Base-by-base conservation (phyloP, 345 rosid species). In the Schrenkiella parvula region DNA sequence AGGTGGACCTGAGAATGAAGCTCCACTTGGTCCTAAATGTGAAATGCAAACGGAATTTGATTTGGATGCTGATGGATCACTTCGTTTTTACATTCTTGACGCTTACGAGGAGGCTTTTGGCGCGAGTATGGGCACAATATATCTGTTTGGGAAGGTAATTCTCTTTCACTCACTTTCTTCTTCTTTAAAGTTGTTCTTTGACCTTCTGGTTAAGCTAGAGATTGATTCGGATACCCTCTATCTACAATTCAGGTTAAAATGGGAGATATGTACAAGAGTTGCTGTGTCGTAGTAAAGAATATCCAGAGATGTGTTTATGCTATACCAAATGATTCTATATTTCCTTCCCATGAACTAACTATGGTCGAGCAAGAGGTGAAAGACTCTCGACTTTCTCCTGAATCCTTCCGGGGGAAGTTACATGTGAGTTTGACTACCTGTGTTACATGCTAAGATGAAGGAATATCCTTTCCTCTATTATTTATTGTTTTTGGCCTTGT, bases 81-180 rank as follows among this genome's bases (percentile, higher is more conserved):
- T 91, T 66, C 89, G 86, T 4, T 89, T 91, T 66, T 91, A 86
- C 78, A 78, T 88, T 73, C 72, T 95, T 48, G 98, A 91, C 74
- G 93, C 89, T 52, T 79, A 91, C 47, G 99, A 95, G 70, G 98
- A 91, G 87, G 74, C 79, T 69, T 85, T 80, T 79, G 97, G 98
- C 8, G 83, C 87, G 32, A 95, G 89, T 61, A 81, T 78, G 87
- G 97, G 98, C 51, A 95, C 83, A 2, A 19, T 95, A 28, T 89
- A 88, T 82, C 84, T 95, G 52, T 95, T 89, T 79, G 98, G 98
- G 62, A 95, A 91, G 98, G 99, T 95, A 9, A 59, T 18, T 68
- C 58, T 64, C 12, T 13, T 35, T 78, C 23, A 3, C 4, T n/a
- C 35, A 25, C 31, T 52, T 47, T 50, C 35, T 53, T 57, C 10